Conservation (phyloP, 176 grass and related monocot genomes). For the Zea luxurians region DNA sequence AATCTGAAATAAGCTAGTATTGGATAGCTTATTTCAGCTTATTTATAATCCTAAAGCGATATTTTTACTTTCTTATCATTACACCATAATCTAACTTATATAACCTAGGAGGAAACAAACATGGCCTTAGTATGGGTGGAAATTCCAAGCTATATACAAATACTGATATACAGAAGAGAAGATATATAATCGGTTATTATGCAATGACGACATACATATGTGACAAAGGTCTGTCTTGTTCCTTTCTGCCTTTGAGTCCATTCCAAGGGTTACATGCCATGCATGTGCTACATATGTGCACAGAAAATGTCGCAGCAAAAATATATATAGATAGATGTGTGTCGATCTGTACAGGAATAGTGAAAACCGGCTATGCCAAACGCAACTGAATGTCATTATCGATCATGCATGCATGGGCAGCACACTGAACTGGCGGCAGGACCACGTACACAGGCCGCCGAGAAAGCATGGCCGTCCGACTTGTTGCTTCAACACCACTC, state of each 20-base stretch:
- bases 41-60: too few species aligned
- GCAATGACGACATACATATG: conserved; percentile 32
- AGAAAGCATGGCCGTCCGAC: conserved; percentile 4
- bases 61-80: too few species aligned
- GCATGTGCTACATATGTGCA: neutral
- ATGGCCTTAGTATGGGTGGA: neutral
- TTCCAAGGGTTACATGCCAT: conserved; percentile 22
- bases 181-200: neutral
- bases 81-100: too few species aligned
- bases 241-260: conserved; percentile 23
- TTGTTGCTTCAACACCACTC: conserved; percentile 39
- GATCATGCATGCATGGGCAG: conserved; percentile 13
- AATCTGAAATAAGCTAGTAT: too few species aligned
- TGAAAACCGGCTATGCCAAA: neutral
- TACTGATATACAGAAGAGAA: neutral
- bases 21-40: too few species aligned
- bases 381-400: neutral
- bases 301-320: conserved; percentile 9
- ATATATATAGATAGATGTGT: neutral
- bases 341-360: neutral
- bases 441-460: conserved; percentile 11
- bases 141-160: neutral
- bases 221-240: conserved; percentile 22
- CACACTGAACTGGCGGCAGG: conserved; percentile 17
- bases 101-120: too few species aligned